Evolutionary conservation across 1,284 basidiomycete genomes (phyloP).

Genomic region (Pseudomicrostroma phylloplanum): DNA sequence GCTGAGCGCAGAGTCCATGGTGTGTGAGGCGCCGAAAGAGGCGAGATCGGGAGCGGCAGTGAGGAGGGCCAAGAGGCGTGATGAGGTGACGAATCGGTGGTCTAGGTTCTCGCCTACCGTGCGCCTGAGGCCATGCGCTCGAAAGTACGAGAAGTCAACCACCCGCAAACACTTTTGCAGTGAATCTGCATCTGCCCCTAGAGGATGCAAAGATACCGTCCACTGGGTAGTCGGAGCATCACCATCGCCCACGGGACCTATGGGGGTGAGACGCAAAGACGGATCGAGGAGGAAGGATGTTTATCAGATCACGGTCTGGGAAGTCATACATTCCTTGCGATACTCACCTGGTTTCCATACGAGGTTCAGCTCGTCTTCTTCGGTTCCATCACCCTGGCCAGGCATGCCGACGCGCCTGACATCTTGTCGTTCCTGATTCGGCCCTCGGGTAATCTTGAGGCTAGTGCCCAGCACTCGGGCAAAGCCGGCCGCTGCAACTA

Average conservation of each 20-base stretch:
- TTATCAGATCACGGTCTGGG: background rate
- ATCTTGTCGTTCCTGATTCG: conserved; percentile 10
- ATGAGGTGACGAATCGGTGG: conserved; percentile 84
- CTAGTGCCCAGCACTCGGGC: conserved; percentile 35
- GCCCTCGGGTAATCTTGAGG: conserved; percentile 22
- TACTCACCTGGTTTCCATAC: conserved; percentile 2
- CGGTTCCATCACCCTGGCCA: background rate
- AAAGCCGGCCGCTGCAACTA: conserved; percentile 44
- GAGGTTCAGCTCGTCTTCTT: background rate
- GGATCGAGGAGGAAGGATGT: too few species aligned
- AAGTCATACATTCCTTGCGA: background rate
- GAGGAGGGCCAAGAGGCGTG: conserved; percentile 59
- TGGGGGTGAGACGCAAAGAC: background rate
- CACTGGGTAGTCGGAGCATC: background rate
- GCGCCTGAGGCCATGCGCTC: conserved; percentile 86
- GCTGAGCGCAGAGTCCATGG: conserved; percentile 47
- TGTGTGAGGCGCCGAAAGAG: conserved; percentile 44
- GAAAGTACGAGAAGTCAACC: conserved; percentile 74
- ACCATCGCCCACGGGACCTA: background rate
- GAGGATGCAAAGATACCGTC: conserved; percentile 1
- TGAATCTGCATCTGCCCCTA: background rate
- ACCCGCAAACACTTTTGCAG: conserved; percentile 38
- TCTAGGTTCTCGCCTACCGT: conserved; percentile 82
- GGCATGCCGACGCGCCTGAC: background rate
- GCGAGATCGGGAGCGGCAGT: conserved; percentile 37